Percentiles rank a stretch among this genome's conserved stretches.
Conservation (phyloP, 192 early-diverging fungal species). For the Entophlyctis luteolus region DNA sequence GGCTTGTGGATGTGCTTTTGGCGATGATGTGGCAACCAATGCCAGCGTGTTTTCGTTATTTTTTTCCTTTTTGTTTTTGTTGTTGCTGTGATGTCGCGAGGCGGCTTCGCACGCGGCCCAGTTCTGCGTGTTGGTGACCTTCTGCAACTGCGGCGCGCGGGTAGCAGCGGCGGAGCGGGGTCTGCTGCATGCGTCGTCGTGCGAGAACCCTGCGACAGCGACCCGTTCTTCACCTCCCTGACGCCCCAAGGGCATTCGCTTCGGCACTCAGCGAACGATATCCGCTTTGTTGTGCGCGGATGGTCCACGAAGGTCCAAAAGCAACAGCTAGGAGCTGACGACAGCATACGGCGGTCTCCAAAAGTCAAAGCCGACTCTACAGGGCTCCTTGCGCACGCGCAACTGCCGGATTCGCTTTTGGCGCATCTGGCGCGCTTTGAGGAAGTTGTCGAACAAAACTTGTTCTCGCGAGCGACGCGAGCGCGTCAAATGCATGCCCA, state of each 20-base stretch:
- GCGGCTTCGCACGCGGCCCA: too few relatives aligned
- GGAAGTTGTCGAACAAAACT: conserved; percentile 18
- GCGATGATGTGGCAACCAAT: neutral
- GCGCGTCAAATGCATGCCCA: conserved; percentile 6
- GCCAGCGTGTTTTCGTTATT: too few relatives aligned
- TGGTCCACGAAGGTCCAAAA: neutral
- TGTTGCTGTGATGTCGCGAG: too few relatives aligned
- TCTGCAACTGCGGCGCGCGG: neutral
- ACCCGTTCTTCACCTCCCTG: neutral
- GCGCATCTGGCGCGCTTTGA: conserved; percentile 32
- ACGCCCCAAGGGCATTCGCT: conserved; percentile 1
- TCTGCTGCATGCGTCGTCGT: conserved; percentile 4
- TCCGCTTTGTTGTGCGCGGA: neutral
- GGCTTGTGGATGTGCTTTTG: neutral
- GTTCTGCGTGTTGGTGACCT: neutral
- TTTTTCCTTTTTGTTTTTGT: too few relatives aligned
- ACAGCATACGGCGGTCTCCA: neutral
- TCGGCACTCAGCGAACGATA: neutral
- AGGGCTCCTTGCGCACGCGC: conserved; percentile 12
- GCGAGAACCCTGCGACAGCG: neutral
- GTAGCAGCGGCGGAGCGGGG: too few relatives aligned
- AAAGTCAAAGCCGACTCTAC: conserved; percentile 15
- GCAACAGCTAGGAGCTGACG: too few relatives aligned
- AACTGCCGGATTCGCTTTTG: conserved; percentile 14
- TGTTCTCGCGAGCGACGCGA: neutral